Evolutionary conservation across 768 basidiomycete genomes (phyloP).

Genomic region (Melanogaster broomeanus): DNA sequence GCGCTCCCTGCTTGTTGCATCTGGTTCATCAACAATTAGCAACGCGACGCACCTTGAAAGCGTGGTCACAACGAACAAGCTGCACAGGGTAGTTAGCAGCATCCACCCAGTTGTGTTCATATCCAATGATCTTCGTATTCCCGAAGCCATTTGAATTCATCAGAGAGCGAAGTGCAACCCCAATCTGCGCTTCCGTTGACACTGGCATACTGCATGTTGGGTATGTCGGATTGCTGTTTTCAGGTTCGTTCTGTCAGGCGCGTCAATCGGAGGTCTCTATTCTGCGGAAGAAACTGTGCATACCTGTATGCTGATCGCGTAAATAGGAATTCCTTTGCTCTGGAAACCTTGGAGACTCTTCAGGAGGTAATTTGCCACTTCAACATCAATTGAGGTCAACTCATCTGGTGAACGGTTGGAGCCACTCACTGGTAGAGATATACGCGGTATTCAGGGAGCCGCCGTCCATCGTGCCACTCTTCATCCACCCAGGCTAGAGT

Average conservation of each 20-base stretch:
- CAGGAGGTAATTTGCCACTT: constrained; percentile 73
- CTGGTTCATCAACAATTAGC: constrained; percentile 23
- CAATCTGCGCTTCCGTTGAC: constrained; percentile 59
- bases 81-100: constrained; percentile 63
- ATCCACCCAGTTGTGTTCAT: constrained; percentile 75
- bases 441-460: constrained; percentile 57
- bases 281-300: background rate
- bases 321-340: constrained; percentile 57
- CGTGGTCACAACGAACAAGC: constrained; percentile 36
- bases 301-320: constrained; percentile 62
- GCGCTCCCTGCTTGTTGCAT: constrained; percentile 58
- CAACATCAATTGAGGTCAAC: constrained; percentile 1
- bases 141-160: constrained; percentile 65
- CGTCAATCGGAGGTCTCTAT: background rate
- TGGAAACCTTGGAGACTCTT: constrained; percentile 73
- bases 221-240: constrained; percentile 63
- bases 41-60: background rate
- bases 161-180: constrained; percentile 51
- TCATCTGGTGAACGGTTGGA: background rate
- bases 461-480: constrained; percentile 67
- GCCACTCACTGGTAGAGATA: constrained; percentile 46
- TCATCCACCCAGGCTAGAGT: constrained; percentile 78
- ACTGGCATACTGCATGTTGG: constrained; percentile 62
- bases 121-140: constrained; percentile 62
- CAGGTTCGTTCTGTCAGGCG: constrained; percentile 49